These are phyloP conservation scores for Cylindrodendrum hubeiense DNA, from an alignment of 2,329 filamentous ascomycete genomes.

Conservation along the genomic window DNA sequence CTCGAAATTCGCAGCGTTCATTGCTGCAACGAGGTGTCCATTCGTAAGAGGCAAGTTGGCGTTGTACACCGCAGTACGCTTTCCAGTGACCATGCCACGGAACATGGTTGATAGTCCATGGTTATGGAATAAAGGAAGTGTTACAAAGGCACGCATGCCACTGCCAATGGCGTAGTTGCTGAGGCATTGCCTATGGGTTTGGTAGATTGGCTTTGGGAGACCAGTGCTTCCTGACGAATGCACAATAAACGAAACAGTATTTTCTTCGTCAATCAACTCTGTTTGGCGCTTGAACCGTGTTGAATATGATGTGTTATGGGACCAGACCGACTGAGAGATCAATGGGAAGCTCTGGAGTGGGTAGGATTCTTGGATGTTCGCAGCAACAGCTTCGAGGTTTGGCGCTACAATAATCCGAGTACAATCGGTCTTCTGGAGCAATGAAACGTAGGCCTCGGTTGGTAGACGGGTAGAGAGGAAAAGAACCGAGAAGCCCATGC, in stretches of 20 bases:
- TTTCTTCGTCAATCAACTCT: conserved; percentile 18
- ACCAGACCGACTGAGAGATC: conserved; percentile 16
- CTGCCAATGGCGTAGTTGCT: conserved; percentile 58
- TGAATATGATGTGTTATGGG: conserved; percentile 32
- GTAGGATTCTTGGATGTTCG: conserved; percentile 22
- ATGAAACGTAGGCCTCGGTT: conserved; percentile 29
- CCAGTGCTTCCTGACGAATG: conserved; percentile 66
- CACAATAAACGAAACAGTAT: conserved; percentile 41
- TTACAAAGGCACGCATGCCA: conserved; percentile 62
- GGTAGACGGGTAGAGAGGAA: conserved; percentile 36
- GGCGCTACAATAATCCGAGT: conserved; percentile 28
- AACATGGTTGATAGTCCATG: conserved; percentile 69
- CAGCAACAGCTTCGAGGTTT: conserved; percentile 14
- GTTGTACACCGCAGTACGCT: conserved; percentile 65
- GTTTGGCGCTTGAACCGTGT: conserved; percentile 26
- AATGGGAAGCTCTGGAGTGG: conserved; percentile 25
- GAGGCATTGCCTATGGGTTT: conserved; percentile 64
- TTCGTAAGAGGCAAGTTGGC: conserved; percentile 66
- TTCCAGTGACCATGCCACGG: conserved; percentile 62
- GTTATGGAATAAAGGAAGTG: conserved; percentile 69
- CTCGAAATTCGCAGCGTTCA: conserved; percentile 55
- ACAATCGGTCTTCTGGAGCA: conserved; percentile 31
- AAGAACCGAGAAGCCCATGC: conserved; percentile 62
- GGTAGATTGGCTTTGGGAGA: conserved; percentile 72
- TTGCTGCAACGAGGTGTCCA: conserved; percentile 57